A percentile compares a stretch with the other conserved stretches of the same genome.
These are phyloP conservation scores for Ambrosia trifida DNA, from an alignment of 129 eudicot genomes.

Conservation along the genomic window DNA sequence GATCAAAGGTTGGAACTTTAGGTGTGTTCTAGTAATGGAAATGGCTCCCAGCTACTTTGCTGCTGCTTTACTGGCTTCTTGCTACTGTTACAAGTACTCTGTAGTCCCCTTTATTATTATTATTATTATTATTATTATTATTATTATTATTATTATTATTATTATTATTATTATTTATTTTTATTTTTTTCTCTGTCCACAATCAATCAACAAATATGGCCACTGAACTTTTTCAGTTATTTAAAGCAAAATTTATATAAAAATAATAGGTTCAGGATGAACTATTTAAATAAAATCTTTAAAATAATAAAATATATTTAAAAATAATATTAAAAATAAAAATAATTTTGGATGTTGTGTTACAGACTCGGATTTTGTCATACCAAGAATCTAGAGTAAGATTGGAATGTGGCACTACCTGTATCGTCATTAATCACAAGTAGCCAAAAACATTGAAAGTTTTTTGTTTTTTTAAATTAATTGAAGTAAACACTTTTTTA, in stretches of 20 bases:
- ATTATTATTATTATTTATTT: background rate
- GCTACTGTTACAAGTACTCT: conserved; percentile 32
- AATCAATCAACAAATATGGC: conserved; percentile 35
- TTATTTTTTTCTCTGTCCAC: conserved; percentile 22
- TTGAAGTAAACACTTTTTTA: background rate
- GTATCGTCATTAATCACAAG: conserved; percentile 22
- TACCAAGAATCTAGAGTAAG: conserved; percentile 37
- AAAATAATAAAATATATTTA: background rate
- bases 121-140: conserved; percentile 10
- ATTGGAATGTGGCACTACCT: conserved; percentile 23
- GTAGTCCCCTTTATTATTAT: conserved; percentile 7
- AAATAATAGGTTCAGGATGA: background rate
- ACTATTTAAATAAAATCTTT: background rate
- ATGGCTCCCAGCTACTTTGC: conserved; percentile 29
- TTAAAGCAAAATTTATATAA: background rate
- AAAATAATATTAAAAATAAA: background rate
- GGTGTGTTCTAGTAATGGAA: conserved; percentile 42
- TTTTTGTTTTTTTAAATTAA: background rate
- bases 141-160: background rate
- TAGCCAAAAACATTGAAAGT: conserved; percentile 25
- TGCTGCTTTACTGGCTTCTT: conserved; percentile 29
- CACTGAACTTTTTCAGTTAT: conserved; percentile 27
- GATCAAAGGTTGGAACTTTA: conserved; percentile 36
- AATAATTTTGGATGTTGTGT: background rate
- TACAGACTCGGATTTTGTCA: conserved; percentile 26